These are phyloP conservation scores for Ceratobasidium sp. DNA, from an alignment of 1,284 basidiomycete genomes.

Conservation along the genomic window DNA sequence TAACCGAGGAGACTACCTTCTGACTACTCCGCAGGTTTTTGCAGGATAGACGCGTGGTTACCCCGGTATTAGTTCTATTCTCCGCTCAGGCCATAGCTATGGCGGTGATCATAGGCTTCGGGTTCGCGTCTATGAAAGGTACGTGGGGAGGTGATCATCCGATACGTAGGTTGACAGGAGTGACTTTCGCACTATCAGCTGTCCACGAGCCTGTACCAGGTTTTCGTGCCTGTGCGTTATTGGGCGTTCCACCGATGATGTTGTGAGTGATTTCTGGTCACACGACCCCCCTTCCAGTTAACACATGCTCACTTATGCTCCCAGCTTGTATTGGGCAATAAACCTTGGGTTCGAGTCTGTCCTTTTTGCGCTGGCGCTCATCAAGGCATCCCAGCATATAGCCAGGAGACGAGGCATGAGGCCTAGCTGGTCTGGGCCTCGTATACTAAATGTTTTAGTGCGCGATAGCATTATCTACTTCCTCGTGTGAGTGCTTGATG, in stretches of 20 bases:
- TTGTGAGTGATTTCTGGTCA: conserved; percentile 10
- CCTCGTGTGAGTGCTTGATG: conserved; percentile 26
- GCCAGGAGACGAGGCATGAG: conserved; percentile 6
- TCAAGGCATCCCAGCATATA: conserved; percentile 38
- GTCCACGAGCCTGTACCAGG: conserved; percentile 25
- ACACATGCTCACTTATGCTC: neutral
- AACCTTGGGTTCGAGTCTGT: conserved; percentile 30
- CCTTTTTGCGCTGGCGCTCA: conserved; percentile 30
- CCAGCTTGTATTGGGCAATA: conserved; percentile 43
- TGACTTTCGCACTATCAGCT: conserved; percentile 3
- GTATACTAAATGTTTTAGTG: conserved; percentile 31
- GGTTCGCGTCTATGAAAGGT: conserved; percentile 34
- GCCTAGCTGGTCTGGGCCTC: conserved; percentile 39
- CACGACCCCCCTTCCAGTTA: neutral
- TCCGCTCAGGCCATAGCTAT: conserved; percentile 39
- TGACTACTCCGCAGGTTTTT: conserved; percentile 21
- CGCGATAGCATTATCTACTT: conserved; percentile 43
- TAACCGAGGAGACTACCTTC: neutral
- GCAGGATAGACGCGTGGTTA: conserved; percentile 35
- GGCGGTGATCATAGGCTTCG: conserved; percentile 33
- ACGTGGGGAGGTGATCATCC: conserved; percentile 15
- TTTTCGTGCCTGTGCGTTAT: conserved; percentile 29
- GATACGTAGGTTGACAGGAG: neutral
- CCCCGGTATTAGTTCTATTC: conserved; percentile 32
- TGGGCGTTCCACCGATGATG: conserved; percentile 24